These are phyloP conservation scores for Geotrichum armillariae DNA, from an alignment of 1,139 yeast species.

Conservation along the genomic window DNA sequence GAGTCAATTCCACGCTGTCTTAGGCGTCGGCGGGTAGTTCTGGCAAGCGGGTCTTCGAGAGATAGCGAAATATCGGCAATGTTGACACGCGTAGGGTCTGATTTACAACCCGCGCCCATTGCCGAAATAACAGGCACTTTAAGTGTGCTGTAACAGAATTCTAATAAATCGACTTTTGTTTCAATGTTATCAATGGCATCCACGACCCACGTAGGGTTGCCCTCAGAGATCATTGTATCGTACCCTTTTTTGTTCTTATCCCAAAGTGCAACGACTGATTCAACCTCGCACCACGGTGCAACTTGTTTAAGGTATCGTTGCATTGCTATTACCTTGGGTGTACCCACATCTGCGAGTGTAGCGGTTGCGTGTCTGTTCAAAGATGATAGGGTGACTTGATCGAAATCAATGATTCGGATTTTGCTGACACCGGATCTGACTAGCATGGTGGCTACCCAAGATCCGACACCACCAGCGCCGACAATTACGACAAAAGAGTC, in stretches of 20 bases:
- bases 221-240: conserved; percentile 45
- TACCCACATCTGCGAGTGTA: conserved; percentile 82
- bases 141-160: conserved; percentile 64
- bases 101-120: conserved; percentile 94
- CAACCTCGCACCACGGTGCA: conserved; percentile 91
- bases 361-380: conserved; percentile 95
- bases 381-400: conserved; percentile 90
- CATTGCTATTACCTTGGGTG: conserved; percentile 80
- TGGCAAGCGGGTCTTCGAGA: conserved; percentile 92
- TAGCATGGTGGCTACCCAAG: conserved; percentile 93
- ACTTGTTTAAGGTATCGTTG: conserved; percentile 61
- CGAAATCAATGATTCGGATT: conserved; percentile 84
- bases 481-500: conserved; percentile 78
- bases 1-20: conserved; percentile 71
- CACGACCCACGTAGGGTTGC: conserved; percentile 56
- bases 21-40: conserved; percentile 79
- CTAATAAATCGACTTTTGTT: conserved; percentile 85
- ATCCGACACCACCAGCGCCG: conserved; percentile 99
- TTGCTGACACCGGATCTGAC: conserved; percentile 85
- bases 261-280: conserved; percentile 78
- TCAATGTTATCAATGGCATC: conserved; percentile 97
- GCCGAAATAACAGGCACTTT: conserved; percentile 65
- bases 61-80: conserved; percentile 76
- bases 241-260: conserved; percentile 49
- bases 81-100: conserved; percentile 81